Conservation (phyloP, 768 basidiomycete species). For the Suillus brevipes region DNA sequence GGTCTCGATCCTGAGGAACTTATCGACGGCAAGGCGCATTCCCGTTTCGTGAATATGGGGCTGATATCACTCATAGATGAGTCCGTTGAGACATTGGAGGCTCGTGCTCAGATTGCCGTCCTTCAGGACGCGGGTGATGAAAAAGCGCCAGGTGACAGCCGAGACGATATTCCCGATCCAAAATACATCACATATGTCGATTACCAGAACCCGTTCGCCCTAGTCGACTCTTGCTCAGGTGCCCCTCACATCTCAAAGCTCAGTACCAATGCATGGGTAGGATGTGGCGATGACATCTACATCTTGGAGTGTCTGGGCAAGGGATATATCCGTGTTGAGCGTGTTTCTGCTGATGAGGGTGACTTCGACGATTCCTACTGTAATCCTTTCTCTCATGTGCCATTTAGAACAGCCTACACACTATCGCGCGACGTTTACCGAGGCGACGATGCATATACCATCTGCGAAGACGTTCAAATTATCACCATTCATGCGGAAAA, state of each 20-base stretch:
- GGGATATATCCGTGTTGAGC: constrained; percentile 67
- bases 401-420: constrained; percentile 20
- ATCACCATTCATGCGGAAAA: constrained; percentile 55
- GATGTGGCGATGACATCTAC: constrained; percentile 68
- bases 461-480: constrained; percentile 47
- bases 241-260: constrained; percentile 53
- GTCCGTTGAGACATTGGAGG: constrained; percentile 48
- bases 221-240: constrained; percentile 51
- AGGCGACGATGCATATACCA: constrained; percentile 45
- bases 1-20: constrained; percentile 77
- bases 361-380: constrained; percentile 3
- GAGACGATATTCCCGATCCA: constrained; percentile 49
- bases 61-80: constrained; percentile 42
- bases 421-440: constrained; percentile 56
- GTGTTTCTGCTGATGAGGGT: constrained; percentile 39
- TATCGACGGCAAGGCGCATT: constrained; percentile 48
- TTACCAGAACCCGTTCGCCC: constrained; percentile 70
- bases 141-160: constrained; percentile 20
- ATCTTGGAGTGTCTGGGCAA: constrained; percentile 74
- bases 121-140: constrained; percentile 10
- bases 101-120: constrained; percentile 32
- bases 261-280: constrained; percentile 75
- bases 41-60: constrained; percentile 5
- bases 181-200: constrained; percentile 72
- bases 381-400: background rate